phyloP scores from a whole-genome alignment of 108 stramenopile species.

The Schizochytrium sp. region DNA sequence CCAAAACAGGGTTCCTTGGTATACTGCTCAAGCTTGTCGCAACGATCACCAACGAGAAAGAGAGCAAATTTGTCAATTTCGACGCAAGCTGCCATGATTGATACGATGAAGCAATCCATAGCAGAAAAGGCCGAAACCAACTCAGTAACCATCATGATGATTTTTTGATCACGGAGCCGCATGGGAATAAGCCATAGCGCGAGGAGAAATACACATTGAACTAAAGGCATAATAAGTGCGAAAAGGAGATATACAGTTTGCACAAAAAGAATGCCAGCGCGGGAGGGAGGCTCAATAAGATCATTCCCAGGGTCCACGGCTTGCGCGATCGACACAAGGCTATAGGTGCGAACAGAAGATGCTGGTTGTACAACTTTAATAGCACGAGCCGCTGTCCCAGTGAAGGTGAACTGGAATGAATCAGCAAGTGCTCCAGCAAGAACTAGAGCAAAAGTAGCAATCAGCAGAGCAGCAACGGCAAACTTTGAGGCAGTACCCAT shows the following conservation, averaged over 20 bases:
- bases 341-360: constrained; percentile 73
- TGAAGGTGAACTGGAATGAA: constrained; percentile 86
- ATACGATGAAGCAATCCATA: constrained; percentile 86
- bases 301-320: constrained; percentile 67
- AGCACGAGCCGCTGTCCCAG: constrained; percentile 82
- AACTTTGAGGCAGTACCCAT: constrained; percentile 72
- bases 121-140: constrained; percentile 86
- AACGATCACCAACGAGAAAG: constrained; percentile 65
- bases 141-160: constrained; percentile 81
- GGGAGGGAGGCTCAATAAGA: constrained; percentile 74
- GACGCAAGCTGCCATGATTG: constrained; percentile 81
- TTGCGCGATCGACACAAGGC: constrained; percentile 81
- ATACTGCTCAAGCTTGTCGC: constrained; percentile 63
- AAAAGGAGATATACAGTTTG: constrained; percentile 86
- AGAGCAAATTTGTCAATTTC: constrained; percentile 76
- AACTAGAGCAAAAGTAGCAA: constrained; percentile 55
- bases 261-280: constrained; percentile 77
- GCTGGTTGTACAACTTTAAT: constrained; percentile 75
- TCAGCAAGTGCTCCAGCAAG: constrained; percentile 73
- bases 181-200: constrained; percentile 82
- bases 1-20: constrained; percentile 55
- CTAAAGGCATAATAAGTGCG: constrained; percentile 84
- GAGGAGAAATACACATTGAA: constrained; percentile 77
- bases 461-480: constrained; percentile 47
- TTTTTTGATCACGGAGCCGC: constrained; percentile 75